A percentile compares a stretch with the other conserved stretches of the same genome.
Evolutionary conservation across 1,139 yeast genomes (phyloP).

Genomic region (Diutina sp.): DNA sequence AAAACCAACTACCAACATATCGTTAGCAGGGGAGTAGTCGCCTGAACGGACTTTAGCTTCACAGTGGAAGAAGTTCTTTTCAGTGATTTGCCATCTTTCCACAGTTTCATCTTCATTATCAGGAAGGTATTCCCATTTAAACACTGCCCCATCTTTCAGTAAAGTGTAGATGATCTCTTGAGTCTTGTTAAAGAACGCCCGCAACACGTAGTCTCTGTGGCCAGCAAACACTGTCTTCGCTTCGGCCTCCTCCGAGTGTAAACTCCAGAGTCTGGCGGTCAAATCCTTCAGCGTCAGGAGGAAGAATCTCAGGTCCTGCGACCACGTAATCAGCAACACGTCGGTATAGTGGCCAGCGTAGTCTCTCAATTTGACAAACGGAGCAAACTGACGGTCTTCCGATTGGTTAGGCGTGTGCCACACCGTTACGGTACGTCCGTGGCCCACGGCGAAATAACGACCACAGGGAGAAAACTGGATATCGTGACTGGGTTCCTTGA

Average conservation of each 20-base stretch:
- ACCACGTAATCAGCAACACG: conserved; percentile 73
- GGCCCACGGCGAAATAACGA: conserved; percentile 71
- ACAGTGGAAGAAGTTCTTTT: conserved; percentile 62
- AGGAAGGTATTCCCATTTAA: conserved; percentile 76
- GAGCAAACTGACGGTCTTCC: conserved; percentile 83
- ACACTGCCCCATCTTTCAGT: conserved; percentile 89
- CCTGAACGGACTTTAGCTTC: conserved; percentile 74
- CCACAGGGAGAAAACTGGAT: conserved; percentile 87
- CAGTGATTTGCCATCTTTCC: conserved; percentile 66
- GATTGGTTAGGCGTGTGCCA: conserved; percentile 83
- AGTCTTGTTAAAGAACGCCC: conserved; percentile 72
- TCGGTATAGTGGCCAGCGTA: conserved; percentile 92
- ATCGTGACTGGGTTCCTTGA: conserved; percentile 65
- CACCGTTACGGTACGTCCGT: conserved; percentile 73
- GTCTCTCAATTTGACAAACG: conserved; percentile 80
- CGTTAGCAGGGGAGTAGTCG: conserved; percentile 64
- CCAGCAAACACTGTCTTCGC: conserved; percentile 88
- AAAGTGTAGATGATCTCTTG: conserved; percentile 88
- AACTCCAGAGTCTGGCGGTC: conserved; percentile 78
- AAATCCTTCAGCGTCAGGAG: conserved; percentile 82
- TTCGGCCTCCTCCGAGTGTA: conserved; percentile 57
- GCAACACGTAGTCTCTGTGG: conserved; percentile 78
- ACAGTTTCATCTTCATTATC: conserved; percentile 26
- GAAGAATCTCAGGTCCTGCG: conserved; percentile 78
- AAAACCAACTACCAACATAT: conserved; percentile 80